These are phyloP conservation scores for Pogostemon cablin DNA, from an alignment of 257 asterid genomes.

Conservation along the genomic window DNA sequence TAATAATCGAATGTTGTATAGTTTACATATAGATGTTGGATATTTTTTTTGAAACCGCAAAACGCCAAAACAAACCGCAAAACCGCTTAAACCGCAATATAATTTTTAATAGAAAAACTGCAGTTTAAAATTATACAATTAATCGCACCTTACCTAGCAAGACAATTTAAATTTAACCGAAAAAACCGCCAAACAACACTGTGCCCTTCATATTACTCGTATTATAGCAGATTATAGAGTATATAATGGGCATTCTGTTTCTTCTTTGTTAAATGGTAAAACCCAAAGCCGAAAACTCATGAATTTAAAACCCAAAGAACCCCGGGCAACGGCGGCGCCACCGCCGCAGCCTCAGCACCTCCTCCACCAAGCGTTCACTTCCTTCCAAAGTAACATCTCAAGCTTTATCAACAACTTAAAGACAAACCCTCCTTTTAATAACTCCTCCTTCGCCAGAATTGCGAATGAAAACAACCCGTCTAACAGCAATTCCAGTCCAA, in stretches of 20 bases:
- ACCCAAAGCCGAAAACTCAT: conserved; percentile 32
- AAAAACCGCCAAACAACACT: too few species aligned
- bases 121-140: too few species aligned
- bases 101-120: too few species aligned
- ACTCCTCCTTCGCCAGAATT: conserved; percentile 49
- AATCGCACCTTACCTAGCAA: too few species aligned
- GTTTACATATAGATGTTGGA: too few species aligned
- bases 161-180: too few species aligned
- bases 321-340: conserved; percentile 39
- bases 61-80: too few species aligned
- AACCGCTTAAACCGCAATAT: too few species aligned
- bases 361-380: conserved; percentile 59
- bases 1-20: too few species aligned
- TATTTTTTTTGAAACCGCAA: too few species aligned
- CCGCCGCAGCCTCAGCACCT: conserved; percentile 45
- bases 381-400: conserved; percentile 66
- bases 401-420: conserved; percentile 50
- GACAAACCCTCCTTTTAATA: conserved; percentile 34
- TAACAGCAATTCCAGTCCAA: background rate
- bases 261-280: background rate
- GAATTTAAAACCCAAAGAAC: conserved; percentile 53
- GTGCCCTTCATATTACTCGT: too few species aligned
- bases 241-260: background rate
- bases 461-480: conserved; percentile 37
- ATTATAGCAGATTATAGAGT: too few species aligned